Conservation (phyloP, 257 asterid species). For the Plantago elongata region DNA sequence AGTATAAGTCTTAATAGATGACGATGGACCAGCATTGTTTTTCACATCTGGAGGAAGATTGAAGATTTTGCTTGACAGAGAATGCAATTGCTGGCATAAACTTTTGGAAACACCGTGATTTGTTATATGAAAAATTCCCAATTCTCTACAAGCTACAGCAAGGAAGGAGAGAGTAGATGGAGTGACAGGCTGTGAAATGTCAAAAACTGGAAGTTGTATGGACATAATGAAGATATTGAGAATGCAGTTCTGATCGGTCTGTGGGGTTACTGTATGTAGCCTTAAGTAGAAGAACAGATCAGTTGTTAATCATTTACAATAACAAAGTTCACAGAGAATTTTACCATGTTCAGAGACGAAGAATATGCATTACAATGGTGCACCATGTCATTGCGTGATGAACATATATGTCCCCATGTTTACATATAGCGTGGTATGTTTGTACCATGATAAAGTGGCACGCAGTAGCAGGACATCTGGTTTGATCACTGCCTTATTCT, state of each 20-base stretch:
- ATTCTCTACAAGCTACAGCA: conserved; percentile 55
- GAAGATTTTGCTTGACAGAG: conserved; percentile 36
- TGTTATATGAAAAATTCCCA: conserved; percentile 59
- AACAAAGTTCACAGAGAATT: neutral
- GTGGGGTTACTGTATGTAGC: conserved; percentile 3
- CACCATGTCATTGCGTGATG: too few relatives aligned
- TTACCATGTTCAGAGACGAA: too few relatives aligned
- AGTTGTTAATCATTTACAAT: conserved; percentile 17
- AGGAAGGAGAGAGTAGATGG: conserved; percentile 47
- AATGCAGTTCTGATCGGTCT: conserved; percentile 17
- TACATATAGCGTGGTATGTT: too few relatives aligned
- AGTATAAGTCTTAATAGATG: conserved; percentile 46
- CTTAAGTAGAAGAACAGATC: conserved; percentile 26
- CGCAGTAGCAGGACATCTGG: too few relatives aligned
- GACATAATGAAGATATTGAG: conserved; percentile 31
- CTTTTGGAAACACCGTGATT: conserved; percentile 60
- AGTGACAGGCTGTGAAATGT: conserved; percentile 51
- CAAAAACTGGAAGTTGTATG: conserved; percentile 50
- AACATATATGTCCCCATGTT: too few relatives aligned
- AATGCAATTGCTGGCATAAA: conserved; percentile 30
- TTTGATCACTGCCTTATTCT: too few relatives aligned
- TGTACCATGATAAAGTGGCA: too few relatives aligned
- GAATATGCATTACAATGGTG: too few relatives aligned
- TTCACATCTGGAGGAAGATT: conserved; percentile 52
- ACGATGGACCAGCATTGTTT: conserved; percentile 53